phyloP scores from a whole-genome alignment of 2,329 filamentous ascomycete genomes.

The Ophiocordyceps camponoti-leonardi region DNA sequence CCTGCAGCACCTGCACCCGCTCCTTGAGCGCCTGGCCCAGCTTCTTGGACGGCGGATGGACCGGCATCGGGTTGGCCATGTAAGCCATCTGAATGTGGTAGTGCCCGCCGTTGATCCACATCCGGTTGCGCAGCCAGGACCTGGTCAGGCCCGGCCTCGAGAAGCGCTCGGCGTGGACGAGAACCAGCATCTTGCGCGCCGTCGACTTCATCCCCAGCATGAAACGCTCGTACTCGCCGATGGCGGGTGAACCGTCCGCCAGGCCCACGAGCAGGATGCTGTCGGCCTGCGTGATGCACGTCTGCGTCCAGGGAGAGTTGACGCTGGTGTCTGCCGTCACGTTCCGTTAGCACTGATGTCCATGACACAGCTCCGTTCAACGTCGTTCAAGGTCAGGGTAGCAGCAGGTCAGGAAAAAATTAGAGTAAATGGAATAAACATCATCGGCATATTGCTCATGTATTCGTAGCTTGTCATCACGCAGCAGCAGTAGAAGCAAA shows the following conservation, averaged over 20 bases:
- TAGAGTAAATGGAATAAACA: constrained; percentile 41
- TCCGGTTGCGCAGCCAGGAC: constrained; percentile 76
- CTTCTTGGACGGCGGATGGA: constrained; percentile 56
- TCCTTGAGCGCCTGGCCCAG: constrained; percentile 81
- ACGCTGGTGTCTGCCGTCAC: constrained; percentile 63
- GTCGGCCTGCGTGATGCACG: constrained; percentile 91
- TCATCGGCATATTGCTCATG: constrained; percentile 28
- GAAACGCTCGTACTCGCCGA: constrained; percentile 94
- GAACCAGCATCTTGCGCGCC: constrained; percentile 76
- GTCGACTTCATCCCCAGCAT: constrained; percentile 95
- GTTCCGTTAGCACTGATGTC: constrained; percentile 10
- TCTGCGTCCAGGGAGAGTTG: constrained; percentile 95
- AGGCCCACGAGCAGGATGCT: constrained; percentile 86
- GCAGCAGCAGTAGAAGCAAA: constrained; percentile 1
- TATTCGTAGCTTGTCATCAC: constrained; percentile 39
- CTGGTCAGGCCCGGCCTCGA: constrained; percentile 71
- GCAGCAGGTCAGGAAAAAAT: constrained; percentile 44
- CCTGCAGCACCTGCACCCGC: constrained; percentile 82
- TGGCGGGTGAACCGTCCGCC: constrained; percentile 73
- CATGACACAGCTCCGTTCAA: no score
- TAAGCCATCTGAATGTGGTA: constrained; percentile 96
- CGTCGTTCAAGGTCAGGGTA: not conserved
- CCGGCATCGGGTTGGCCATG: constrained; percentile 56
- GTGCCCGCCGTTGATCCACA: constrained; percentile 97
- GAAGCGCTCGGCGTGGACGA: constrained; percentile 79